phyloP scores from a whole-genome alignment of 2,329 filamentous ascomycete species.

The Sphaerulina vaccinii region DNA sequence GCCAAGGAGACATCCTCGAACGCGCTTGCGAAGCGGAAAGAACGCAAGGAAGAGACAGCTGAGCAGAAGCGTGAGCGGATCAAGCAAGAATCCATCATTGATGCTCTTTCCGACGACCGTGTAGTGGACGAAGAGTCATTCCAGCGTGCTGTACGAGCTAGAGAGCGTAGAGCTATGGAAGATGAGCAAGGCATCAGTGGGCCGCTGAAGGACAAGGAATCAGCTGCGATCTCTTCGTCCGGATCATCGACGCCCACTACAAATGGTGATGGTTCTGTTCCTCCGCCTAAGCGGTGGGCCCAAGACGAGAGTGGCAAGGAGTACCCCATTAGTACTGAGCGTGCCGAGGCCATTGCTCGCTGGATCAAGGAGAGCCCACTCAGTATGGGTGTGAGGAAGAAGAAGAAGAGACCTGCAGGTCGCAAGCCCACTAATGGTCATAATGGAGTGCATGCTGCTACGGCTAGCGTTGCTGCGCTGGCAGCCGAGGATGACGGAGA shows the following conservation, averaged over 20 bases:
- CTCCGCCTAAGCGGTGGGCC: slow-evolving; percentile 58
- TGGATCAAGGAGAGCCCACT: slow-evolving; percentile 62
- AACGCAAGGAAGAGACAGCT: slow-evolving; percentile 43
- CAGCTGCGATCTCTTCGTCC: slow-evolving; percentile 5
- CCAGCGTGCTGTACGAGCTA: slow-evolving; percentile 60
- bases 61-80: slow-evolving; percentile 59
- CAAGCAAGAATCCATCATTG: slow-evolving; percentile 65
- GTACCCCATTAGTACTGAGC: slow-evolving; percentile 67
- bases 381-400: slow-evolving; percentile 38
- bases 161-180: slow-evolving; percentile 57
- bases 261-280: slow-evolving; percentile 13
- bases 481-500: slow-evolving; percentile 20
- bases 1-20: slow-evolving; percentile 30
- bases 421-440: slow-evolving; percentile 35
- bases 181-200: slow-evolving; percentile 51
- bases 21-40: slow-evolving; percentile 26
- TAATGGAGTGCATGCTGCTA: slow-evolving; percentile 16
- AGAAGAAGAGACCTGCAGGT: slow-evolving; percentile 37
- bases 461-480: slow-evolving; percentile 19
- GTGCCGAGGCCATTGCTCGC: slow-evolving; percentile 65
- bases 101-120: slow-evolving; percentile 65
- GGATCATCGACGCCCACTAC: slow-evolving; percentile 14
- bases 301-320: slow-evolving; percentile 66
- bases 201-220: slow-evolving; percentile 34
- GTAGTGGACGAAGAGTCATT: slow-evolving; percentile 67